Base-by-base conservation (phyloP, 495 filamentous ascomycete species). In the Aspergillus sclerotiicarbonarius region DNA sequence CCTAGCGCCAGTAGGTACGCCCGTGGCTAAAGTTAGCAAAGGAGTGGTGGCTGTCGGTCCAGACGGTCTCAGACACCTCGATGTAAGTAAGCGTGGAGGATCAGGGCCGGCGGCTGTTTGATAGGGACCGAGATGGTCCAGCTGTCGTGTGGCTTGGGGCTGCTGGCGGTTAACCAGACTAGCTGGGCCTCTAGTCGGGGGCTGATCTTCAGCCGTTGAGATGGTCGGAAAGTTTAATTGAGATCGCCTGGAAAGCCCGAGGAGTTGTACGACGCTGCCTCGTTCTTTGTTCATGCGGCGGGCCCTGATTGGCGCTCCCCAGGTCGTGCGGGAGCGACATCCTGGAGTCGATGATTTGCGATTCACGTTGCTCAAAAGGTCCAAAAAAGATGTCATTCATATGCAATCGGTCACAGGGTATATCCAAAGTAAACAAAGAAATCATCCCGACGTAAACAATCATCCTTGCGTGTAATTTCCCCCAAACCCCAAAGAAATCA, bases 401-500 rank as follows among this genome's bases (percentile, higher is more conserved):
- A 43, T 30, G 32, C 51, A 25, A 41, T 53, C 51, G 10, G 51
- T 25, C 33, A 21, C 51, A 41, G 51, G 33, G 33, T 43, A 53
- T 41, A 41, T 43, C 46, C n/a, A n/a, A 49, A 30, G 25, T 30
- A 18, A 32, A 32, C 25, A 50, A 49, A 32, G 47, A 50, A 32
- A 50, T 41, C 37, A 41, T 41, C 37, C 13, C n/a, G 12, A 12
- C 37, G 13, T 41, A 53, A 25, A 53, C 33, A 43, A 53, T 18
- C 32, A 53, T 43, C 47, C 25, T 31, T 20, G 25, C 37, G 21
- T 29, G 39, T 32, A 25, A 54, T 41, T 29, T n/a, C 6, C 43
- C 12, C 37, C 31, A 54, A 56, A 33, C n/a, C 47, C 44, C 31
- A 39, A 62, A 37, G 37, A 30, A 54, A 30, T 16, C 19, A 55